Evolutionary conservation across 2,329 filamentous ascomycete species (phyloP).

Genomic region (Exophiala spinifera): DNA sequence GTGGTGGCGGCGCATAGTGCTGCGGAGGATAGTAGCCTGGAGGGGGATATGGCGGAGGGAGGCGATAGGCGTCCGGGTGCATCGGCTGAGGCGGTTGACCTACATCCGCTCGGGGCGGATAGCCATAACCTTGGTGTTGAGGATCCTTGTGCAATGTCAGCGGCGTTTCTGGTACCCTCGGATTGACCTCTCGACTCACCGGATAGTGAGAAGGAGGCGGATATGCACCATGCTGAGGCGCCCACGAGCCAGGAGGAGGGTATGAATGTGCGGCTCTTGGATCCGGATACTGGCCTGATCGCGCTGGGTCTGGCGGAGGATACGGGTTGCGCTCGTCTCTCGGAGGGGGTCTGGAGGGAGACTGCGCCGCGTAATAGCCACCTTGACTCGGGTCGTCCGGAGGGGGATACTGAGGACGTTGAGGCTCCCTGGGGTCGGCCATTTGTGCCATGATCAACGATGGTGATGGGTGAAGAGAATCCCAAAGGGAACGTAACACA

Average conservation of each 20-base stretch:
- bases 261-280: slow-evolving; percentile 37
- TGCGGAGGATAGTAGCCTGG: slow-evolving; percentile 38
- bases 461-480: slow-evolving; percentile 18
- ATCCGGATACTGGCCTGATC: slow-evolving; percentile 46
- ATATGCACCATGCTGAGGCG: slow-evolving; percentile 26
- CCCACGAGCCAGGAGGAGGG: slow-evolving; percentile 36
- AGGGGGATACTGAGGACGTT: slow-evolving; percentile 26
- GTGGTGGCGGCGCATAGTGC: slow-evolving; percentile 39
- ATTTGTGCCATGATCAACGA: slow-evolving; percentile 29
- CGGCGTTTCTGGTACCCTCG: slow-evolving; percentile 5
- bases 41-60: slow-evolving; percentile 40
- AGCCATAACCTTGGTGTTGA: slow-evolving; percentile 32
- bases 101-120: slow-evolving; percentile 38
- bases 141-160: slow-evolving; percentile 21
- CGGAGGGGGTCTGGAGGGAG: slow-evolving; percentile 18
- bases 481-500: slow-evolving; percentile 21
- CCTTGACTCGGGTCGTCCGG: slow-evolving; percentile 24
- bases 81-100: slow-evolving; percentile 39
- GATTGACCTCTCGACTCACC: slow-evolving; percentile 33
- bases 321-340: slow-evolving; percentile 27
- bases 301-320: slow-evolving; percentile 39
- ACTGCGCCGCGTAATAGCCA: slow-evolving; percentile 27
- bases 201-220: slow-evolving; percentile 36
- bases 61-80: slow-evolving; percentile 40
- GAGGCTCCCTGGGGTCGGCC: slow-evolving; percentile 24